A percentile compares a stretch with the other conserved stretches of the same genome.
Evolutionary conservation across 1,284 basidiomycete genomes (phyloP).

Genomic region (Tylopilus sp.): DNA sequence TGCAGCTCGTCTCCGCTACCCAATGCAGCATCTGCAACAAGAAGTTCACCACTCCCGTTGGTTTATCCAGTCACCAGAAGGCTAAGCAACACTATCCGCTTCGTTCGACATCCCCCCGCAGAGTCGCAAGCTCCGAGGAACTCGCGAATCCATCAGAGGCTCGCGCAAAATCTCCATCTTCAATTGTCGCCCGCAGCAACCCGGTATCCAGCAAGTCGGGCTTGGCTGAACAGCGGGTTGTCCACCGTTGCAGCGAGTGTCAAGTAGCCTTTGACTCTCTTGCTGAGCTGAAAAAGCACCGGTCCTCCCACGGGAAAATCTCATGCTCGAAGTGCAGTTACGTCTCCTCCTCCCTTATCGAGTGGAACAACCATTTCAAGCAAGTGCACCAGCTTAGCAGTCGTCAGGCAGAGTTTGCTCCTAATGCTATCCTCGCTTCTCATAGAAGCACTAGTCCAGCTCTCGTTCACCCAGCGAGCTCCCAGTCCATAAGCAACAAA

Average conservation of each 20-base stretch:
- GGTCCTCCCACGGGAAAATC: conserved; percentile 19
- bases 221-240: neutral
- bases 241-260: conserved; percentile 23
- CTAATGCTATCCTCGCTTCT: conserved; percentile 1
- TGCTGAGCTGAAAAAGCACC: conserved; percentile 25
- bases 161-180: conserved; percentile 4
- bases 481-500: conserved; percentile 16
- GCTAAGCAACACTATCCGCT: conserved; percentile 23
- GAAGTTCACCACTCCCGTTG: conserved; percentile 21
- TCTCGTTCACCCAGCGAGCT: conserved; percentile 12
- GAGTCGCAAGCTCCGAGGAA: conserved; percentile 2
- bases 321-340: conserved; percentile 28
- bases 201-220: conserved; percentile 1
- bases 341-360: conserved; percentile 22
- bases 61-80: conserved; percentile 21
- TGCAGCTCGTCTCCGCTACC: conserved; percentile 7
- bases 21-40: conserved; percentile 27
- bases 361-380: conserved; percentile 30
- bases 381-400: conserved; percentile 12
- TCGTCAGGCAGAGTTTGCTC: conserved; percentile 8
- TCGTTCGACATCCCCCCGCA: conserved; percentile 8
- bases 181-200: neutral
- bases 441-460: conserved; percentile 18
- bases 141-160: conserved; percentile 1
- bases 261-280: conserved; percentile 16